These are phyloP conservation scores for Arachnomyces sp. DNA, from an alignment of 2,329 filamentous ascomycete genomes.

Conservation along the genomic window DNA sequence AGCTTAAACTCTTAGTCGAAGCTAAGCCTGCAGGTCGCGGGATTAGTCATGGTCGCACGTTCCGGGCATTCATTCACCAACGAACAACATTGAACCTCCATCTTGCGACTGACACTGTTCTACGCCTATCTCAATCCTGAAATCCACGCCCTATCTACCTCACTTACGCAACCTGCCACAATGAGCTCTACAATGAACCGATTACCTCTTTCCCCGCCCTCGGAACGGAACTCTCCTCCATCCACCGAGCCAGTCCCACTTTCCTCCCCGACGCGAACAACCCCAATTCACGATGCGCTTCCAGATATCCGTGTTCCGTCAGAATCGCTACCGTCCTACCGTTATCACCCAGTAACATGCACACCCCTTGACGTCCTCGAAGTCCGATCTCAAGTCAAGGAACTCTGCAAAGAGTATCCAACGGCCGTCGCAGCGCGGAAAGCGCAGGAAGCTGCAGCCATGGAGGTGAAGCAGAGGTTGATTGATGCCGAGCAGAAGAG, in stretches of 20 bases:
- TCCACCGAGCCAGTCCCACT: slow-evolving; percentile 22
- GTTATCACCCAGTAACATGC: slow-evolving; percentile 33
- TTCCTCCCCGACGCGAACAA: slow-evolving; percentile 28
- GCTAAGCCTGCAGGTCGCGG: too few species aligned
- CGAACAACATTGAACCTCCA: too few species aligned
- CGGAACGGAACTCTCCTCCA: slow-evolving; percentile 20
- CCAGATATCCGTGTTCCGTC: slow-evolving; percentile 33
- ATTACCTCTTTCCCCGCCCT: slow-evolving; percentile 28
- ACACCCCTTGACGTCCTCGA: slow-evolving; percentile 24
- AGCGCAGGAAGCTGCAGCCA: slow-evolving; percentile 30
- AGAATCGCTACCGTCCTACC: slow-evolving; percentile 23
- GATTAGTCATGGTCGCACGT: too few species aligned
- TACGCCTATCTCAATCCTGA: not conserved
- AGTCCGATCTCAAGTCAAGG: slow-evolving; percentile 23
- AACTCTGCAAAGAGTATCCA: slow-evolving; percentile 29
- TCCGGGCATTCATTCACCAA: too few species aligned
- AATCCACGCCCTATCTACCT: not conserved
- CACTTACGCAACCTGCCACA: not conserved
- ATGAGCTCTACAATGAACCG: slow-evolving; percentile 18
- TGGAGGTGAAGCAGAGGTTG: slow-evolving; percentile 30
- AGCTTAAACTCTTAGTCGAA: too few species aligned
- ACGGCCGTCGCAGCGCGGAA: slow-evolving; percentile 27
- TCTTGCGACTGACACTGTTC: not conserved
- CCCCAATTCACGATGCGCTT: slow-evolving; percentile 31
- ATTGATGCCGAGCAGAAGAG: slow-evolving; percentile 30